These are phyloP conservation scores for Penicillium thymicola DNA, from an alignment of 2,329 filamentous ascomycete genomes.

Conservation along the genomic window DNA sequence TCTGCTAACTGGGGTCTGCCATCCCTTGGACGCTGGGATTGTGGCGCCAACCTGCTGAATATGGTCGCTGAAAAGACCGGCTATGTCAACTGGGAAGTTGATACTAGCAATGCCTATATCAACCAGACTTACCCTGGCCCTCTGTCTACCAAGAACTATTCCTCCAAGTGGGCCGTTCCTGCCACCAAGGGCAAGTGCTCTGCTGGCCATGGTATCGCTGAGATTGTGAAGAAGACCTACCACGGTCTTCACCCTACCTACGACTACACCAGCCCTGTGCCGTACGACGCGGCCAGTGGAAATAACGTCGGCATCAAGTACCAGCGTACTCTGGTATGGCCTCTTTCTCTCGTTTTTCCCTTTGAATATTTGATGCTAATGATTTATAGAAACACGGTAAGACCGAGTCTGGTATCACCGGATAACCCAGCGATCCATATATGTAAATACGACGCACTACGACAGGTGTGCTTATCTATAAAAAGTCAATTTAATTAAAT, in stretches of 20 bases:
- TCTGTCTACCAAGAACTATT: constrained; percentile 27
- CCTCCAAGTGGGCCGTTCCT: constrained; percentile 30
- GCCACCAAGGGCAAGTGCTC: constrained; percentile 30
- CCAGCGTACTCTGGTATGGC: constrained; percentile 17
- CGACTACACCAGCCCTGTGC: constrained; percentile 37
- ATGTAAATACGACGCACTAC: background rate
- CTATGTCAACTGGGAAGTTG: constrained; percentile 47
- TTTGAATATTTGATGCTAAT: background rate
- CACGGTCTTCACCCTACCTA: constrained; percentile 28
- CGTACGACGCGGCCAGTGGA: constrained; percentile 25
- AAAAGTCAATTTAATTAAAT: background rate
- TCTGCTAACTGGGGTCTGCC: constrained; percentile 67
- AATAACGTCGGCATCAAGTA: constrained; percentile 28
- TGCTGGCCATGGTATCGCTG: constrained; percentile 35
- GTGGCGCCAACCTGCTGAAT: constrained; percentile 67
- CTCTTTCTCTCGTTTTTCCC: too few relatives aligned
- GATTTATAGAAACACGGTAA: constrained; percentile 15
- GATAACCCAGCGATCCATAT: background rate
- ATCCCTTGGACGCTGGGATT: constrained; percentile 69
- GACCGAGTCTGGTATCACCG: constrained; percentile 13
- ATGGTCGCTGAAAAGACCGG: constrained; percentile 60
- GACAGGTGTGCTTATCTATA: background rate
- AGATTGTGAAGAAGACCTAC: constrained; percentile 35
- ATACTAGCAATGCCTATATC: constrained; percentile 44
- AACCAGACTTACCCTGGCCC: constrained; percentile 56